A percentile compares a stretch with the other conserved stretches of the same genome.
phyloP scores from a whole-genome alignment of 176 grass and related monocot species.

The Chloris gayana region DNA sequence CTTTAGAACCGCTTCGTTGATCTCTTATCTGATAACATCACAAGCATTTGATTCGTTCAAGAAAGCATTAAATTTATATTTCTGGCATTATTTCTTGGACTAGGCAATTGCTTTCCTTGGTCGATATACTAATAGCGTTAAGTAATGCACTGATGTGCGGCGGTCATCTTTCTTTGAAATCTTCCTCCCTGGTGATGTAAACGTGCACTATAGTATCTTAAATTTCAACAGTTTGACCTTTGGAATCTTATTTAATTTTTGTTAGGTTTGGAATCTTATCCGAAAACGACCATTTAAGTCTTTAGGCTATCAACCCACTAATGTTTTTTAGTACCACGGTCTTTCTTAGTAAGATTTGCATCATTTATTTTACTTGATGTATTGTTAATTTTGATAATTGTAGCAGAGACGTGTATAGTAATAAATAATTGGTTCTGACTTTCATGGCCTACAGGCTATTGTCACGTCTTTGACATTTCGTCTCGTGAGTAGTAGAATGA shows the following conservation, averaged over 20 bases:
- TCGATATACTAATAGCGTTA: neutral
- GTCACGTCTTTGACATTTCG: constrained; percentile 27
- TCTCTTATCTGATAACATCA: neutral
- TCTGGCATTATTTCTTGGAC: neutral
- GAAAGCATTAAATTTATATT: no score
- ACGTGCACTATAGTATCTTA: neutral
- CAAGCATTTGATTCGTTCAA: neutral
- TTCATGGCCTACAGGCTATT: neutral
- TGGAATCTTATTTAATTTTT: constrained; percentile 27
- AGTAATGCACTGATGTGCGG: neutral
- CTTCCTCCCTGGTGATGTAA: constrained; percentile 14
- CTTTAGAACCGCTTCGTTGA: neutral
- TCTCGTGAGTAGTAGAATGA: neutral
- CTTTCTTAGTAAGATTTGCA: neutral
- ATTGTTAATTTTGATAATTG: neutral
- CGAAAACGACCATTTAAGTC: constrained; percentile 13
- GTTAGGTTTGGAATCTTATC: constrained; percentile 30
- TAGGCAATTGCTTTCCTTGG: constrained; percentile 11
- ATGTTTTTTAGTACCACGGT: neutral
- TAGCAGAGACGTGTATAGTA: neutral
- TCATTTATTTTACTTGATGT: constrained; percentile 5
- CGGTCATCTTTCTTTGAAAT: constrained; percentile 28
- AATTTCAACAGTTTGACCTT: constrained; percentile 29
- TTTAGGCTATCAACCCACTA: neutral
- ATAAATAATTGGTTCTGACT: neutral